Base-by-base conservation (phyloP, 371 early-diverging fungal species). In the Smittium culicis region DNA sequence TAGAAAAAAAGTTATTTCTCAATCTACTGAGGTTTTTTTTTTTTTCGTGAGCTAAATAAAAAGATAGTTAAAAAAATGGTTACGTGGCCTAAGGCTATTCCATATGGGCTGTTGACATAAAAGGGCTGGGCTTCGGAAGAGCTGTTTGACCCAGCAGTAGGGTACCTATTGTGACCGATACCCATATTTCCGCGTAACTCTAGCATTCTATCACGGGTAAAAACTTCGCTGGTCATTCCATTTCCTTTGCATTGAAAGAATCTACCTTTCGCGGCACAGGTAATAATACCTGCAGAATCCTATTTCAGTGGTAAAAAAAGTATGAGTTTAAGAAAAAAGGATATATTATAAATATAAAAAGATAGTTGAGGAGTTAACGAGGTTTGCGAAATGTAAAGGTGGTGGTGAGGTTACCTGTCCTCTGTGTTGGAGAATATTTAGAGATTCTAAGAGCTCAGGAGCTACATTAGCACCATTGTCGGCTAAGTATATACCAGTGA, bases 231-330 rank as follows among this genome's bases (percentile, higher is more conserved):
- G 32, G 95, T 96, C 94, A 97, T 91, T 66, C 98, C 98, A 74
- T 92, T 97, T 67, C 91, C 94, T 78, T 97, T 97, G 81, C 93
- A 90, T 79, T 97, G 98, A 80, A 89, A 94, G 67, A 97, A 83
- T 45, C 96, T 88, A 62, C 98, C 98, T 75, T 92, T 89, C 58
- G 84, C 79, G 32, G 91, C 96, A 75, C 93, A 95, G n/a, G 98
- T 97, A 35, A 96, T 86, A 69, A 97, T 95, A 66, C 98, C 98
- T 24, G 98, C 96, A 31, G 98, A 96, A 81, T 97, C 98, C 96
- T 96, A 75, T n/a, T n/a, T n/a, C n/a, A n/a, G n/a, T n/a, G n/a
- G n/a, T n/a, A n/a, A n/a, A n/a, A n/a, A n/a, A n/a, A n/a, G n/a
- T n/a, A n/a, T n/a, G n/a, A n/a, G n/a, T n/a, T n/a, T n/a, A n/a